Base-by-base conservation (phyloP, 1,139 yeast species). In the Geotrichum bryndzae region DNA sequence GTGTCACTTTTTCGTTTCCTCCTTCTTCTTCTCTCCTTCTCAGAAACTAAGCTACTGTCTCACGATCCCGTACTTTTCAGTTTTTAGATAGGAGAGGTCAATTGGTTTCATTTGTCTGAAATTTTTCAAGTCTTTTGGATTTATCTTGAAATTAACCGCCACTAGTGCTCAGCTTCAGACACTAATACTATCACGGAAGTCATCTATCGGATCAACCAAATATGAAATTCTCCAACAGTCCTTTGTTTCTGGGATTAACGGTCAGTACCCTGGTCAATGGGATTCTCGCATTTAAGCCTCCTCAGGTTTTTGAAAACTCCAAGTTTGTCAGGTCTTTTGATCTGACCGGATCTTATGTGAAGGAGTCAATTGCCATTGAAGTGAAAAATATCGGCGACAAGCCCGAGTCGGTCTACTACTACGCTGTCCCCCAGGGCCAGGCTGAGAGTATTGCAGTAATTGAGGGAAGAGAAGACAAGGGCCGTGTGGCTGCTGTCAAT, bases 301-400 rank as follows among this genome's bases (percentile, higher is more conserved):
- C 59, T 27, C 60, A 41, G n/a, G 61, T 51, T n/a, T 72, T 75
- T 63, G 72, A 70, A 63, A 74, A 75, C 64, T 60, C 66, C 53
- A 66, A 73, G 35, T 62, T 72, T 50, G 51, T 67, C 23, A 74
- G 74, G 54, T 68, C 70, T 13, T 70, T 90, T 53, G 97, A 91
- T 70, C 79, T 91, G 61, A 72, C 83, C 45, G 84, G 83, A 67
- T 77, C 92, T 6, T 92, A 87, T 71, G 80, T 85, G 60, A 84
- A 83, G 67, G 96, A 89, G 72, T 77, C 83, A 15, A 77, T 82
- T 60, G 74, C 81, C 46, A 70, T 91, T 59, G 81, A 79, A 58
- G 79, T 85, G 61, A 82, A 77, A 68, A 94, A 92, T 76, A 75
- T 80, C 53, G 90, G 82, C 51, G 64, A 74, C 6, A 74, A 76